Conservation (phyloP, 2,329 filamentous ascomycete species). For the Ophiostoma populinum region DNA sequence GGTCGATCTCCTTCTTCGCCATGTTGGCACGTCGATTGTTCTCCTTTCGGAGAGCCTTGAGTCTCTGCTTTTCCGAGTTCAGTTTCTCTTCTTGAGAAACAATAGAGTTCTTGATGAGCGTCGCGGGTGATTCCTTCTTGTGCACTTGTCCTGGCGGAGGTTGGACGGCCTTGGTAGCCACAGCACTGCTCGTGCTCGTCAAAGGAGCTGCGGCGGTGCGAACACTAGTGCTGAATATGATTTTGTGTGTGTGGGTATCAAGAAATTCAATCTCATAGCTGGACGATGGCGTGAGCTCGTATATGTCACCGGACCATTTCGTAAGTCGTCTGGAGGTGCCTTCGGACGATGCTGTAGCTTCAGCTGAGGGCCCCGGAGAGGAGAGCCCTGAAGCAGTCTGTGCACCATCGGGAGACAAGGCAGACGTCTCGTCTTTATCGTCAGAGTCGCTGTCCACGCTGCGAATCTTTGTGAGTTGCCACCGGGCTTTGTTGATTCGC, state of each 20-base stretch:
- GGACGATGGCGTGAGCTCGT: slow-evolving; percentile 50
- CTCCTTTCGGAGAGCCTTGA: slow-evolving; percentile 57
- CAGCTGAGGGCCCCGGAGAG: no score
- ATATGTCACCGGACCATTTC: slow-evolving; percentile 56
- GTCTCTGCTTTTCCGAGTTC: slow-evolving; percentile 47
- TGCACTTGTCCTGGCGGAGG: slow-evolving; percentile 30
- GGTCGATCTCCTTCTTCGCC: slow-evolving; percentile 58
- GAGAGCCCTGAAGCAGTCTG: no score
- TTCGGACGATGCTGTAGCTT: no score
- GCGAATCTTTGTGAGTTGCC: slow-evolving; percentile 63
- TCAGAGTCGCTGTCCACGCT: slow-evolving; percentile 33
- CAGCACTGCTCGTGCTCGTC: slow-evolving; percentile 16
- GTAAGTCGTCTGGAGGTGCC: slow-evolving; percentile 23
- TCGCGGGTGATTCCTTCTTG: slow-evolving; percentile 59
- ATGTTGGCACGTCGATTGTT: slow-evolving; percentile 52
- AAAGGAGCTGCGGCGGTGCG: slow-evolving; percentile 41
- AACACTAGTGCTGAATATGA: slow-evolving; percentile 56
- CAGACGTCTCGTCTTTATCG: slow-evolving; percentile 7
- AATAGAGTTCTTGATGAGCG: slow-evolving; percentile 62
- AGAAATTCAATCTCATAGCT: slow-evolving; percentile 70
- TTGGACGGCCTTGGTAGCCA: slow-evolving; percentile 15
- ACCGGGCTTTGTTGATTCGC: slow-evolving; percentile 59
- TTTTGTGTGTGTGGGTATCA: slow-evolving; percentile 43
- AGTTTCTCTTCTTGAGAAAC: slow-evolving; percentile 53
- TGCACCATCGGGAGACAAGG: no score